phyloP scores from a whole-genome alignment of 2,329 filamentous ascomycete genomes.

The Ampelomyces quisqualis region DNA sequence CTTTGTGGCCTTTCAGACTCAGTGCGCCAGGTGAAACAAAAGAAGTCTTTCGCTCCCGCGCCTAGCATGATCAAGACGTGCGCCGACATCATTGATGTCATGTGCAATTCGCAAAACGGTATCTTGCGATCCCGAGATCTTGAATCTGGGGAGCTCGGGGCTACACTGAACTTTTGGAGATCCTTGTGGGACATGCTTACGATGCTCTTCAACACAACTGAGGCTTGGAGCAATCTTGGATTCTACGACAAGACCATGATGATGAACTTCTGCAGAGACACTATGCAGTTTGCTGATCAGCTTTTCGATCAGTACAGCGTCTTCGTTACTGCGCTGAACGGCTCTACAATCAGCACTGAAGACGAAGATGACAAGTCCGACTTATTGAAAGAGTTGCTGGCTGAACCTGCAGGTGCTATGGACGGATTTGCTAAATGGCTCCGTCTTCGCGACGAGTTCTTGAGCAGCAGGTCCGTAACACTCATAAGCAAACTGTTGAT shows the following conservation, averaged over 20 bases:
- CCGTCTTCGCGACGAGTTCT: slow-evolving; percentile 80
- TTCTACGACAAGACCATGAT: slow-evolving; percentile 71
- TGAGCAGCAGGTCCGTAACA: slow-evolving; percentile 78
- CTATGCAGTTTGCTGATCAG: slow-evolving; percentile 88
- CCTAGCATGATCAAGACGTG: slow-evolving; percentile 62
- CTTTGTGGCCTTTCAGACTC: slow-evolving; percentile 59
- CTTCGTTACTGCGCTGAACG: slow-evolving; percentile 68
- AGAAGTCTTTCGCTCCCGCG: slow-evolving; percentile 61
- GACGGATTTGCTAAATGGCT: slow-evolving; percentile 81
- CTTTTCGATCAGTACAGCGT: slow-evolving; percentile 84
- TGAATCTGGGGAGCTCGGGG: slow-evolving; percentile 61
- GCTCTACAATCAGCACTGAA: slow-evolving; percentile 34
- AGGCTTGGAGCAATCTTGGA: slow-evolving; percentile 72
- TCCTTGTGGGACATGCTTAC: slow-evolving; percentile 79
- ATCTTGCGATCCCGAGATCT: slow-evolving; percentile 61
- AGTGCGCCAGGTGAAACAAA: slow-evolving; percentile 56
- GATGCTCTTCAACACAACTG: slow-evolving; percentile 78
- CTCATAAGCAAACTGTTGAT: slow-evolving; percentile 82
- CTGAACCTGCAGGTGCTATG: slow-evolving; percentile 64
- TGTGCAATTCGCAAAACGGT: slow-evolving; percentile 64
- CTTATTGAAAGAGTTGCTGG: slow-evolving; percentile 58
- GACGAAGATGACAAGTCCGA: slow-evolving; percentile 42
- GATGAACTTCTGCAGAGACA: slow-evolving; percentile 91
- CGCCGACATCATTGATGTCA: slow-evolving; percentile 62
- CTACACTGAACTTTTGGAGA: slow-evolving; percentile 78